phyloP scores from a whole-genome alignment of 331 rosid species.

The Malus hybrid region DNA sequence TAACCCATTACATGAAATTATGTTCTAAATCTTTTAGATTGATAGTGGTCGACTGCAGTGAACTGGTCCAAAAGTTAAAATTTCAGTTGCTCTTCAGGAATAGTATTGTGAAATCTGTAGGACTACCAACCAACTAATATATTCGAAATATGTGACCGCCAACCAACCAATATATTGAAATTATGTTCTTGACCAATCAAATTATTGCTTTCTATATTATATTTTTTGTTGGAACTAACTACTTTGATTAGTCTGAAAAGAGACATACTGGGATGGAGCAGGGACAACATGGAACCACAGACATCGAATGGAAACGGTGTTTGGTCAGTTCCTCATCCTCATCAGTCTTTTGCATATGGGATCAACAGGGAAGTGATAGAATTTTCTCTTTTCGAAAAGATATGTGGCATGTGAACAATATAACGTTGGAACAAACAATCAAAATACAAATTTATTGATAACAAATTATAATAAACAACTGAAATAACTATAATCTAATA shows the following conservation, averaged over 20 bases:
- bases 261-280: background rate
- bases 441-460: no score
- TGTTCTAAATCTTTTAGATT: background rate
- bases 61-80: background rate
- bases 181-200: background rate
- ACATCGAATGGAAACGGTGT: background rate
- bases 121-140: background rate
- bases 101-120: background rate
- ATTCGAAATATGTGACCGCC: no score
- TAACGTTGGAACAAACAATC: no score
- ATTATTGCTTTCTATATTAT: background rate
- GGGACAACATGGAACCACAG: background rate
- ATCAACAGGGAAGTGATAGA: background rate
- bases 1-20: background rate
- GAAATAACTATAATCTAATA: no score
- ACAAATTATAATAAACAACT: no score
- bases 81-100: background rate
- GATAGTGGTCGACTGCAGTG: background rate
- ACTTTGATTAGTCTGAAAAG: background rate
- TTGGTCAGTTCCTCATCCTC: background rate
- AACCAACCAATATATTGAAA: background rate
- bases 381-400: background rate
- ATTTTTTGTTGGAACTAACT: background rate
- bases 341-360: background rate
- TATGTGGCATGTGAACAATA: no score